Evolutionary conservation across 352 stramenopile genomes (phyloP).

Genomic region (Globisporangium splendens): DNA sequence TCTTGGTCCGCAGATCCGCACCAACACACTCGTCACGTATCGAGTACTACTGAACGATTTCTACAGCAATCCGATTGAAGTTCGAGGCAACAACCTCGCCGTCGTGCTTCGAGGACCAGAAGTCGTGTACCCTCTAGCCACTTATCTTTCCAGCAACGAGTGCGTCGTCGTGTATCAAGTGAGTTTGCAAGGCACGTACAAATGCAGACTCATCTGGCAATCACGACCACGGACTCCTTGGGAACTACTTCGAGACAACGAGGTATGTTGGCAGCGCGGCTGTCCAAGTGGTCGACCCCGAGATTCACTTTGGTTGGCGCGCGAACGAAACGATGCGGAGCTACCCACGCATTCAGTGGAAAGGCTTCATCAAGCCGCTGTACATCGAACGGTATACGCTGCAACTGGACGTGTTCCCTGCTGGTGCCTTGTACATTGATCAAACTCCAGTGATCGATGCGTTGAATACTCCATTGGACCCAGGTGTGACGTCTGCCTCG

Average conservation of each 20-base stretch:
- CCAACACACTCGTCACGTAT: conserved; percentile 22
- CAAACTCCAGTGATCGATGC: conserved; percentile 28
- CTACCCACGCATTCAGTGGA: conserved; percentile 42
- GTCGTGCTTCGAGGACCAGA: conserved; percentile 31
- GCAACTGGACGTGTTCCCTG: conserved; percentile 20
- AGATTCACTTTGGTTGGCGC: conserved; percentile 41
- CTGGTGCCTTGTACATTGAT: conserved; percentile 32
- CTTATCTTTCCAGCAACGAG: conserved; percentile 32
- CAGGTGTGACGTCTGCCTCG: conserved; percentile 8
- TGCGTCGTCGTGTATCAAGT: conserved; percentile 40
- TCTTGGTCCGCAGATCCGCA: conserved; percentile 25
- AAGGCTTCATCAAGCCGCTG: conserved; percentile 35
- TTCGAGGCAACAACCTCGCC: conserved; percentile 33
- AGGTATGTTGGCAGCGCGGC: conserved; percentile 13
- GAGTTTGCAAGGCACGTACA: conserved; percentile 33
- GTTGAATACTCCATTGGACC: conserved; percentile 20
- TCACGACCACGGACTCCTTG: conserved; percentile 22
- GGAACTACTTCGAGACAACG: conserved; percentile 34
- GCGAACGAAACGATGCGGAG: conserved; percentile 31
- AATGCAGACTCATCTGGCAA: conserved; percentile 38
- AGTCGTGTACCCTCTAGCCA: conserved; percentile 20
- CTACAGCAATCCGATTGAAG: conserved; percentile 38
- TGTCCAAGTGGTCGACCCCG: conserved; percentile 20
- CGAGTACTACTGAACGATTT: conserved; percentile 34
- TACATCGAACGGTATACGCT: conserved; percentile 44